A percentile compares a stretch with the other conserved stretches of the same genome.
phyloP scores from a whole-genome alignment of 169 alveolate species.

The Cryptosporidium xiaoi region DNA sequence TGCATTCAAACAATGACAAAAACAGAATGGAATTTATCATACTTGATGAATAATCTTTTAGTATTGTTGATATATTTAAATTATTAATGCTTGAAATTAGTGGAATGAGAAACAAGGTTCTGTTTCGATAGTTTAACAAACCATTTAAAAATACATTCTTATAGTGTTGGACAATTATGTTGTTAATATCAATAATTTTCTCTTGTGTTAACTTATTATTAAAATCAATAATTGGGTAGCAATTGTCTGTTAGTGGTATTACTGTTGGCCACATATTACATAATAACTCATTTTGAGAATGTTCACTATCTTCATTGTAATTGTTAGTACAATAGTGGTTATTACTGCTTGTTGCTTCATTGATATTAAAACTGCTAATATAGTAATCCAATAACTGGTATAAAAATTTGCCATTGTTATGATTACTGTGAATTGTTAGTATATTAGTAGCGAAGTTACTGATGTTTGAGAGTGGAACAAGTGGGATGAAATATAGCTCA shows the following conservation, averaged over 20 bases:
- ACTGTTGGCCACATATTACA: constrained; percentile 47
- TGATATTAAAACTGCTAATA: not conserved
- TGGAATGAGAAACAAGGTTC: constrained; percentile 26
- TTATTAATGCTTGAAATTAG: constrained; percentile 27
- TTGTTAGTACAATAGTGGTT: not conserved
- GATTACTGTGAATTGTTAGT: not conserved
- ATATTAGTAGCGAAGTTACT: not conserved
- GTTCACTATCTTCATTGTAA: not conserved
- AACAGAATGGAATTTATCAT: constrained; percentile 1
- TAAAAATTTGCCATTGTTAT: not conserved
- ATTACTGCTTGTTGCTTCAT: not conserved
- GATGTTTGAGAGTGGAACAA: not conserved
- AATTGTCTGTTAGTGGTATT: constrained; percentile 17
- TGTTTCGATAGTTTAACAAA: not conserved
- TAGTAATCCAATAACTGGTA: not conserved
- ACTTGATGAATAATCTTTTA: constrained; percentile 3
- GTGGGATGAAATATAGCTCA: not conserved
- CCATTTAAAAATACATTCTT: not conserved
- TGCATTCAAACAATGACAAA: constrained; percentile 26
- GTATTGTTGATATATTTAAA: constrained; percentile 12
- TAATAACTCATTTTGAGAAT: not conserved
- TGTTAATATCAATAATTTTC: not conserved
- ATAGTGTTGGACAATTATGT: not conserved
- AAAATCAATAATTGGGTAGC: constrained; percentile 20
- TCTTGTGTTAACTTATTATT: constrained; percentile 7